phyloP scores from a whole-genome alignment of 495 filamentous ascomycete genomes.

The Lasiosphaeriaceae sp. region DNA sequence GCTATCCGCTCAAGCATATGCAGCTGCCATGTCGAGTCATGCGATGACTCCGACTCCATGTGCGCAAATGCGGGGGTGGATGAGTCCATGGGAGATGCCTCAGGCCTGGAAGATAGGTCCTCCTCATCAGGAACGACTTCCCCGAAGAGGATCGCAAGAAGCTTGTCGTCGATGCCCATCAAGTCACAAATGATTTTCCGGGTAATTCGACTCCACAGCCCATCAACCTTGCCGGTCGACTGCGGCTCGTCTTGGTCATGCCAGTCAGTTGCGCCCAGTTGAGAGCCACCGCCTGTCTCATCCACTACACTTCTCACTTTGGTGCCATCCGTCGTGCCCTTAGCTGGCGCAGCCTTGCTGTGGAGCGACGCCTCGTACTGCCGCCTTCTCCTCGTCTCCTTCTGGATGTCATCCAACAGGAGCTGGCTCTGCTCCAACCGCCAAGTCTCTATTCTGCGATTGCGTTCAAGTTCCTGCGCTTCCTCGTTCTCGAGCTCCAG shows the following conservation, averaged over 20 bases:
- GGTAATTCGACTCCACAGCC: slow-evolving; percentile 78
- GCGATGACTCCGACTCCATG: slow-evolving; percentile 28
- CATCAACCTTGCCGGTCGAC: slow-evolving; percentile 46
- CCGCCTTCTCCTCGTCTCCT: slow-evolving; percentile 66
- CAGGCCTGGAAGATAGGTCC: slow-evolving; percentile 40
- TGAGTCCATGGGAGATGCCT: slow-evolving; percentile 24
- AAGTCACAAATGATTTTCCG: slow-evolving; percentile 82
- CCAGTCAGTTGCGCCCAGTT: slow-evolving; percentile 31
- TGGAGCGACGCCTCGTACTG: slow-evolving; percentile 31
- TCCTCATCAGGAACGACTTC: slow-evolving; percentile 67
- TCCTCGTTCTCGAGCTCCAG: slow-evolving; percentile 57
- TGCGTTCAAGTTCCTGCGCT: slow-evolving; percentile 61
- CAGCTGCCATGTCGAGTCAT: slow-evolving; percentile 64
- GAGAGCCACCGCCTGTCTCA: slow-evolving; percentile 31
- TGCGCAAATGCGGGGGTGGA: slow-evolving; percentile 22
- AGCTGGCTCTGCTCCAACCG: slow-evolving; percentile 82
- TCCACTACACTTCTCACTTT: slow-evolving; percentile 19
- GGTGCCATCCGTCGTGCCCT: slow-evolving; percentile 14
- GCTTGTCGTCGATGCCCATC: slow-evolving; percentile 82
- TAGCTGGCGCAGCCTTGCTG: slow-evolving; percentile 5
- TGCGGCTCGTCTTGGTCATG: slow-evolving; percentile 38
- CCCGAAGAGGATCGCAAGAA: slow-evolving; percentile 83
- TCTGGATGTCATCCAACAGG: slow-evolving; percentile 83
- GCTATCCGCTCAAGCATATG: slow-evolving; percentile 79
- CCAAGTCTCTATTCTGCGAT: slow-evolving; percentile 84